Percentiles rank a stretch among this genome's conserved stretches.
Conservation (phyloP, 306 rosid genomes). For the Prunus mongolica region DNA sequence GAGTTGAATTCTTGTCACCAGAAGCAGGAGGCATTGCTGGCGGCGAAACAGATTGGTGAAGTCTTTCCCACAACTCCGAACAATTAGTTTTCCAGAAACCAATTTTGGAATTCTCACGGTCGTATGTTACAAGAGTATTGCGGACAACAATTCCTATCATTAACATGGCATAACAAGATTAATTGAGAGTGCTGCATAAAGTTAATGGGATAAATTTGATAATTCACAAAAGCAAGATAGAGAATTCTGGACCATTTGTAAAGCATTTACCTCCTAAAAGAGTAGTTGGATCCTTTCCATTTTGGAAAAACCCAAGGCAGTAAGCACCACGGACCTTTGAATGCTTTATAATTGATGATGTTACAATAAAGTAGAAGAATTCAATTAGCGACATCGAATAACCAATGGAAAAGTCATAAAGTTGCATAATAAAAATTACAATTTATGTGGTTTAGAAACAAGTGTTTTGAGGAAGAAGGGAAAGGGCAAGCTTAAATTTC, state of each 20-base stretch:
- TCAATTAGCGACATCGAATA: conserved; percentile 18
- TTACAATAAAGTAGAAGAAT: conserved; percentile 19
- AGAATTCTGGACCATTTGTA: not conserved
- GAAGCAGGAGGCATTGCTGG: conserved; percentile 48
- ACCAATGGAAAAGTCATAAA: conserved; percentile 21
- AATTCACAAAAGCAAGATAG: not conserved
- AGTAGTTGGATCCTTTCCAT: conserved; percentile 85
- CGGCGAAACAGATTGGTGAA: conserved; percentile 50
- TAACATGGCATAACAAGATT: conserved; percentile 14
- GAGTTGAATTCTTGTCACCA: conserved; percentile 28
- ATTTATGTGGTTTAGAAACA: not conserved
- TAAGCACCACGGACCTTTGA: conserved; percentile 85
- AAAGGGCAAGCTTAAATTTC: not conserved
- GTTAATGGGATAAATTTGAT: conserved; percentile 10
- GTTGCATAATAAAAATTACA: not conserved
- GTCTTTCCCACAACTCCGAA: conserved; percentile 86
- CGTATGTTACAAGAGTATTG: conserved; percentile 87
- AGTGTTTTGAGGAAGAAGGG: not conserved
- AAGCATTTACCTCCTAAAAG: conserved; percentile 83
- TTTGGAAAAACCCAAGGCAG: conserved; percentile 86
- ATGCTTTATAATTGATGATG: conserved; percentile 56
- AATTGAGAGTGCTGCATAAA: conserved; percentile 9
- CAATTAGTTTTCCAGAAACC: conserved; percentile 99
- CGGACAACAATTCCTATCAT: conserved; percentile 79
- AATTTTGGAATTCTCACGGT: conserved; percentile 67